phyloP scores from a whole-genome alignment of 139 green algal genomes.

The Mesostigma viride region DNA sequence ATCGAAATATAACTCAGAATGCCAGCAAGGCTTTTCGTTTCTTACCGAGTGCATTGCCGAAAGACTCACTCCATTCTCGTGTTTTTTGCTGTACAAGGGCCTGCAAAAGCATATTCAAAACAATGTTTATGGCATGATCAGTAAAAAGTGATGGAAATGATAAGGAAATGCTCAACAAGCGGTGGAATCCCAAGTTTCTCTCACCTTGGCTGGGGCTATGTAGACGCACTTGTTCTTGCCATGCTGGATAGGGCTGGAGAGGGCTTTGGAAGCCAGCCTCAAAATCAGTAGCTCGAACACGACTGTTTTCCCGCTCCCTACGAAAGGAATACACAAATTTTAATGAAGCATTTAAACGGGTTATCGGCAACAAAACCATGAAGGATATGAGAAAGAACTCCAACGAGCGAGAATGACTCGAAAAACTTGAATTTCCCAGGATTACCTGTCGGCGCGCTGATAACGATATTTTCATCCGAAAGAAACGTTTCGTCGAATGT shows the following conservation, averaged over 20 bases:
- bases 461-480: constrained; percentile 38
- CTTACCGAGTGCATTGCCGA: constrained; percentile 10
- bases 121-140: background rate
- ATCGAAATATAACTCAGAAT: too few species aligned
- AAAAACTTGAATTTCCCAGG: too few species aligned
- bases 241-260: background rate
- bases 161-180: background rate
- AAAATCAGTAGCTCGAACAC: constrained; percentile 68
- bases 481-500: constrained; percentile 55
- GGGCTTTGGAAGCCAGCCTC: background rate
- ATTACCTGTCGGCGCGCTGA: too few species aligned
- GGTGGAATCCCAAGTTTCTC: background rate
- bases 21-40: too few species aligned
- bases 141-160: constrained; percentile 1
- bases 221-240: background rate
- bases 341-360: background rate
- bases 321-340: constrained; percentile 43
- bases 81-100: constrained; percentile 29
- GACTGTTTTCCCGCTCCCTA: constrained; percentile 83
- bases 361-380: background rate
- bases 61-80: constrained; percentile 15
- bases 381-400: background rate
- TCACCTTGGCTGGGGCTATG: background rate
- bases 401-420: constrained; percentile 46
- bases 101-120: constrained; percentile 13